Evolutionary conservation across 2,329 filamentous ascomycete genomes (phyloP), one percentile per base, ranked within the genome.

Genomic region (Colletotrichum tropicicola): DNA sequence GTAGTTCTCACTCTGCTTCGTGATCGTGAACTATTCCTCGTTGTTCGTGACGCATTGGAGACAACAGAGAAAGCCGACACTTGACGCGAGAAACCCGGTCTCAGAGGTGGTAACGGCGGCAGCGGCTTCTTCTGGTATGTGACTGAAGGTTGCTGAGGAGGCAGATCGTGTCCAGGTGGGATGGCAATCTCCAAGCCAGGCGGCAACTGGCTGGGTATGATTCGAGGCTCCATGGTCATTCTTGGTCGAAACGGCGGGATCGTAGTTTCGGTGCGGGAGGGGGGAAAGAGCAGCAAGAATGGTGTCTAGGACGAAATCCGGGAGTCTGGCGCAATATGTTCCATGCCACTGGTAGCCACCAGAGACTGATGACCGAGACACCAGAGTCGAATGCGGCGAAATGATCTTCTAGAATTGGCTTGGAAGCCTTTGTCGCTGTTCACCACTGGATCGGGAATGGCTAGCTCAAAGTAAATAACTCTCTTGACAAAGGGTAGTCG

Each of bases 41-140:
- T 49, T 13, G 54, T 67, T n/a, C 30, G 43, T 10, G 57, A 51
- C 27, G 45, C 51, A 44, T 13, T 15, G 5, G 32, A 43, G n/a
- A 43, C 19, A 17, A 66, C 25, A 9, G 65, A 61, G 43, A 32
- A 44, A 10, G 44, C 48, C n/a, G 55, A 59, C 10, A 66, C 35
- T 28, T 66, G 53, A 17, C 52, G 63, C n/a, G 35, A 56, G 27
- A 56, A 23, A 3, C 47, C 51, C 13, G 62, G 62, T 7, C 37
- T 37, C 27, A 52, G 23, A 55, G 57, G 43, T 12, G 73, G 73
- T 8, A 72, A 51, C 5, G 71, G 70, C 15, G 73, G 73, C 3
- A 75, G 65, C 4, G 72, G 69, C 43, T 68, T 74, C 39, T 48
- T 70, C 37, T 68, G 60, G 57, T 76, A 74, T n/a, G 45, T 57